Base-by-base conservation (phyloP, 257 asterid species). In the Fraxinus quadrangulata region DNA sequence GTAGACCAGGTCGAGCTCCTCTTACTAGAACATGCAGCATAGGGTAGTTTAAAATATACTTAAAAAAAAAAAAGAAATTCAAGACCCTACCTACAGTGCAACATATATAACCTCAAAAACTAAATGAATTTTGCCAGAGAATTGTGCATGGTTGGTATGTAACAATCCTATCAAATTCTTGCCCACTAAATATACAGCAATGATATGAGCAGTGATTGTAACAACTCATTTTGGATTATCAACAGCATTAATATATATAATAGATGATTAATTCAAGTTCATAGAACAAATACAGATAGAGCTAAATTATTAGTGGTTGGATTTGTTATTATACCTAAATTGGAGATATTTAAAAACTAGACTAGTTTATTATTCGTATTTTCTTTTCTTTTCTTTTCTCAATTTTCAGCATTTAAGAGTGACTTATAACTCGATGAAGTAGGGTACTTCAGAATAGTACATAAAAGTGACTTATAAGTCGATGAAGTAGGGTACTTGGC, bases 141-240 rank as follows among this genome's bases (percentile, higher is more conserved):
- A 59, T 63, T 79, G 51, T 87, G 89, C 83, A 79, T 73, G 88
- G 89, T 85, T 80, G 89, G 84, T 79, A 79, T 78, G 89, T 74
- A 61, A 81, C 90, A 85, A 74, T 47, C 79, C 77, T 77, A 39
- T 70, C 78, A 67, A 72, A 47, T 74, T 37, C 34, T 78, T 84
- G 88, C 74, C 82, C 78, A 77, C 81, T 71, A 36, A 76, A 65
- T 77, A 23, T 23, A n/a, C 19, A 6, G 42, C 49, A 16, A 70
- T 70, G 73, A 34, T 65, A 45, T 67, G 49, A 74, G 70, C 72
- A 74, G 73, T 77, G 86, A 86, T 54, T 11, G 90, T 79, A 82
- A 86, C 88, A 86, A 82, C 84, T 86, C 88, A 77, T 80, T 86
- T 85, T 71, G 78, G 75, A 37, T 78, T 73, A 75, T 77, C 77